Conservation (phyloP, 2,329 filamentous ascomycete genomes). For the Didymella pomorum region DNA sequence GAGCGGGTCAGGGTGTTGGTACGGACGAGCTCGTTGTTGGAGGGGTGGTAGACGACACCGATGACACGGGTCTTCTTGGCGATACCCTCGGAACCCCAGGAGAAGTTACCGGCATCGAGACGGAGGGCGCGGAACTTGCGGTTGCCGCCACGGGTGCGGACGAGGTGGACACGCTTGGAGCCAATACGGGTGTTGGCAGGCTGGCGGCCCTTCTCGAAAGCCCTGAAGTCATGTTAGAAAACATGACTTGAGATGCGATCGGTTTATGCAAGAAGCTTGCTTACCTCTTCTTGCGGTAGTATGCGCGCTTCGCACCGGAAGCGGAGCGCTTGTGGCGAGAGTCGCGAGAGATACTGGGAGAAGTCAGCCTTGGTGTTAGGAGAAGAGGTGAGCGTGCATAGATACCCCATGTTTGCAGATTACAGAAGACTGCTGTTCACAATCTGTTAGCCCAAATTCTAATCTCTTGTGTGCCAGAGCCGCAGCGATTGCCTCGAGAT, state of each 20-base stretch:
- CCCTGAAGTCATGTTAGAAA: slow-evolving; percentile 76
- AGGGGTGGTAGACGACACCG: slow-evolving; percentile 97
- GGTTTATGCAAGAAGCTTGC: slow-evolving; percentile 58
- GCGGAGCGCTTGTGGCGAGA: slow-evolving; percentile 99
- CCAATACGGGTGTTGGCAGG: slow-evolving; percentile 99
- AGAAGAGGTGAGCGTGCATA: slow-evolving; percentile 24
- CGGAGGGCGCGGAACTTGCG: slow-evolving; percentile 99
- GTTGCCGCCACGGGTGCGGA: slow-evolving; percentile 98
- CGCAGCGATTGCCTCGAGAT: slow-evolving; percentile 24
- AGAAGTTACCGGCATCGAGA: slow-evolving; percentile 99
- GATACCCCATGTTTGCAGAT: slow-evolving; percentile 63
- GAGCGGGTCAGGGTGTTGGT: slow-evolving; percentile 99
- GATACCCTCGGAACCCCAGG: slow-evolving; percentile 97
- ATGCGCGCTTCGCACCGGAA: slow-evolving; percentile 86
- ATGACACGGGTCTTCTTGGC: slow-evolving; percentile 99
- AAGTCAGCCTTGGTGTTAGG: slow-evolving; percentile 46
- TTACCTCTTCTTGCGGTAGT: slow-evolving; percentile 67
- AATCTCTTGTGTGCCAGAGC: slow-evolving; percentile 15
- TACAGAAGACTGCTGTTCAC: slow-evolving; percentile 53
- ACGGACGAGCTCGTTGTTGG: slow-evolving; percentile 99
- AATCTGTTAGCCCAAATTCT: slow-evolving; percentile 39
- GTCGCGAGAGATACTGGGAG: slow-evolving; percentile 92
- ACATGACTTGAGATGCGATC: slow-evolving; percentile 71
- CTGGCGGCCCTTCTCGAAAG: slow-evolving; percentile 99
- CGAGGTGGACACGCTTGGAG: slow-evolving; percentile 92